Base-by-base conservation (phyloP, 495 filamentous ascomycete genomes). In the Pyrenula massariospora region DNA sequence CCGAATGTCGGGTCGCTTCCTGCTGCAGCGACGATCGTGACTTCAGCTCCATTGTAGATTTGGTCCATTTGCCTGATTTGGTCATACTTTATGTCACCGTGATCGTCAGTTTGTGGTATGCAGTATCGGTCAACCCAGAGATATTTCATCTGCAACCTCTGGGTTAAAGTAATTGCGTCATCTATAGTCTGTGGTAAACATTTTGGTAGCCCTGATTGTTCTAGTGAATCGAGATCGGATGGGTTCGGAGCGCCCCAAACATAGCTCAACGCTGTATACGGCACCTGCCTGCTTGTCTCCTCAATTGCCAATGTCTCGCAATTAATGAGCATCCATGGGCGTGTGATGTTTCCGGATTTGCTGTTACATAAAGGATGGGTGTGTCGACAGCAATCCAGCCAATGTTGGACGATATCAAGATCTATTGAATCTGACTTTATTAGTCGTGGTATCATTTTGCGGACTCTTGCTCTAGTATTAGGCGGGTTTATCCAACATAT, bases 21-120 rank as follows among this genome's bases (percentile, higher is more conserved):
- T 11, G 25, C 42, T 15, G 53, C 22, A 1, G 60, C 60, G 15
- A 69, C 50, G 22, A 69, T 65, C 0, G 66, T 69, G 8, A 62
- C n/a, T 12, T 56, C 58, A n/a, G 65, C 63, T 10, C 60, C 58
- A n/a, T 55, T 49, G 42, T 68, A 68, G 48, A 68, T 64, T 10
- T 24, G 24, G 31, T 62, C 63, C 66, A 67, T 67, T 12, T 58
- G 59, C 10, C 42, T 3, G 8, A 66, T 53, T 15, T 58, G 22
- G 10, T 25, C 10, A 50, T 54, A 24, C 49, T 63, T 51, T 22
- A 58, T 42, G 10, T 54, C 20, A 2, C 8, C 21, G n/a, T 63
- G 56, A 48, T 60, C 55, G n/a, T 63, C 58, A 48, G 58, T 52
- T 48, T 65, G 62, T 22, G 56, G 52, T 24, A 65, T 61, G 24